These are phyloP conservation scores for Claviceps purpurea DNA, from an alignment of 2,329 filamentous ascomycete species.

Conservation along the genomic window DNA sequence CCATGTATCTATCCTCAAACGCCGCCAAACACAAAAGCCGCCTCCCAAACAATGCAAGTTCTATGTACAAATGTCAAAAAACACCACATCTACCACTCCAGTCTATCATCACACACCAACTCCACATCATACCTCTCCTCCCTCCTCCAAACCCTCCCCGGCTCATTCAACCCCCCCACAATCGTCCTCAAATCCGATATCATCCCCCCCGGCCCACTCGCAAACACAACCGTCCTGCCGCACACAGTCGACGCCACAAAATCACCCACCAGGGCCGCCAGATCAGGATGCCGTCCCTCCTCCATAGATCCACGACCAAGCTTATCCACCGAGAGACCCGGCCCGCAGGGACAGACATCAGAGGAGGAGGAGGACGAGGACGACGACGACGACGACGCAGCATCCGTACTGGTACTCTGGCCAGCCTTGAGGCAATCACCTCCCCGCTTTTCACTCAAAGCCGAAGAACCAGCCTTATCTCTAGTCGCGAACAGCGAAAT, in stretches of 20 bases:
- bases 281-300: constrained; percentile 28
- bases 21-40: too few relatives aligned
- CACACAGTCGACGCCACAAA: constrained; percentile 34
- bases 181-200: constrained; percentile 40
- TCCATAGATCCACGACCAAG: constrained; percentile 16
- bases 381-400: constrained; percentile 6
- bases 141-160: constrained; percentile 41
- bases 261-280: constrained; percentile 29
- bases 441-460: constrained; percentile 8
- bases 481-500: constrained; percentile 48
- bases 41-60: not conserved
- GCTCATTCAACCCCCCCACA: constrained; percentile 41
- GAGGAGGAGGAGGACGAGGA: constrained; percentile 13
- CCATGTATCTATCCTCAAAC: too few relatives aligned
- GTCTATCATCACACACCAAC: constrained; percentile 46
- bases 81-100: constrained; percentile 30
- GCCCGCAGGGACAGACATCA: constrained; percentile 13
- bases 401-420: constrained; percentile 6
- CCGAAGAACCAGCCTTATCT: constrained; percentile 18
- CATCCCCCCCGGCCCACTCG: constrained; percentile 47
- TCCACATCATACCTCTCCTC: constrained; percentile 41
- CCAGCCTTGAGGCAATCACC: constrained; percentile 5
- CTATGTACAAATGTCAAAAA: not conserved
- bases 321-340: constrained; percentile 16
- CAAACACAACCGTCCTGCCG: constrained; percentile 42